These are phyloP conservation scores for Diplotaxis tenuifolia DNA, from an alignment of 345 rosid species.

Conservation along the genomic window DNA sequence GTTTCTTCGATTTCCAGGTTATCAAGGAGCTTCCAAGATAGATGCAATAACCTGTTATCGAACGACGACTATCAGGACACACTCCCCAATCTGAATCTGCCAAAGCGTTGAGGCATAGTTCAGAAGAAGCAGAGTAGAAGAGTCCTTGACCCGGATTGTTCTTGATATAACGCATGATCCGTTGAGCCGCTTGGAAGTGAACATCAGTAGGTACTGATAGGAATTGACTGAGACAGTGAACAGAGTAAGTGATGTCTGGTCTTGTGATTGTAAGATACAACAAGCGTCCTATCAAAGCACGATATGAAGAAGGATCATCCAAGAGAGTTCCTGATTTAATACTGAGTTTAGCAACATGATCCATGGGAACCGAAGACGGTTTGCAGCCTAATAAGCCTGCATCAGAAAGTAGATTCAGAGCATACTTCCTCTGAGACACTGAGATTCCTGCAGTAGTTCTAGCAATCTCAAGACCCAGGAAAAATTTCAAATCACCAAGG, in stretches of 20 bases:
- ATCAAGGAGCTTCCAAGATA: background rate
- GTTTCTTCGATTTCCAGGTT: background rate
- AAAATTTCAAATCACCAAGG: background rate
- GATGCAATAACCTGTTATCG: background rate
- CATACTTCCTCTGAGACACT: background rate
- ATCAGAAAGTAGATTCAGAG: background rate
- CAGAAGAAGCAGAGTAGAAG: background rate
- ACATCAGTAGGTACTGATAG: background rate
- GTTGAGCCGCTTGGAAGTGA: background rate
- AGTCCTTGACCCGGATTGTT: background rate
- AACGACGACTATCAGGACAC: background rate
- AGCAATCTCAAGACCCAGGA: background rate
- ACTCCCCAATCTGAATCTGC: background rate
- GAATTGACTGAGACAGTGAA: background rate
- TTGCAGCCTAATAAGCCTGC: background rate
- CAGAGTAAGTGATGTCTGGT: background rate
- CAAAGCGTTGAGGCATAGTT: background rate
- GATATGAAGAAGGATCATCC: background rate
- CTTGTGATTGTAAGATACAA: background rate
- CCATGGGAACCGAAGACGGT: background rate
- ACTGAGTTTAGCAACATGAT: background rate
- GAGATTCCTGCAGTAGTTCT: background rate
- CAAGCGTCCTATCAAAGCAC: background rate
- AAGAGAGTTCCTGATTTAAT: background rate
- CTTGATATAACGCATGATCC: background rate